A percentile compares a stretch with the other conserved stretches of the same genome.
phyloP scores from a whole-genome alignment of 208 protist species.

The Leishmania braziliensis region DNA sequence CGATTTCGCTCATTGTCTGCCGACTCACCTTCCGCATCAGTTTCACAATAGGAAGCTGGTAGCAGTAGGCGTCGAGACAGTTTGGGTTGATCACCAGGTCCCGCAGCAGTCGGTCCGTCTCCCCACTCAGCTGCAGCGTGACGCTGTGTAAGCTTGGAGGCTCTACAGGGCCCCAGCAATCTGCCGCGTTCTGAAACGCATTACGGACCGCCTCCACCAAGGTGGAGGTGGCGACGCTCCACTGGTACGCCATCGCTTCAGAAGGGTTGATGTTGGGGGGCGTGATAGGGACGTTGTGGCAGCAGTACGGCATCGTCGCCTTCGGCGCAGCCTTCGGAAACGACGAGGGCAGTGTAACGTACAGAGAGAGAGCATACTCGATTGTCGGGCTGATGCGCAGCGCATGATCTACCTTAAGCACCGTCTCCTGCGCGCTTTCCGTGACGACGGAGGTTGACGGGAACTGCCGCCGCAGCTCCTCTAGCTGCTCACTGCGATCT shows the following conservation, averaged over 20 bases:
- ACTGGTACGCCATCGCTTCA: conserved; percentile 38
- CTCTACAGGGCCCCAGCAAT: conserved; percentile 68
- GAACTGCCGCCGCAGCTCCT: conserved; percentile 47
- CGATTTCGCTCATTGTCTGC: conserved; percentile 63
- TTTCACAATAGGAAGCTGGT: conserved; percentile 85
- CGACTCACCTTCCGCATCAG: conserved; percentile 63
- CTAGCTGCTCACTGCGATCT: conserved; percentile 42
- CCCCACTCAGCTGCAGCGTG: conserved; percentile 38
- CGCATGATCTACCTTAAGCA: conserved; percentile 69
- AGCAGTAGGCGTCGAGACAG: conserved; percentile 85
- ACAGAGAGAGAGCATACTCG: conserved; percentile 65
- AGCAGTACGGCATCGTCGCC: conserved; percentile 66
- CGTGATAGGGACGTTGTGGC: conserved; percentile 58
- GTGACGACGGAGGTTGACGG: conserved; percentile 43
- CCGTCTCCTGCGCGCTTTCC: conserved; percentile 42
- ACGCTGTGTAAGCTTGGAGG: conserved; percentile 67
- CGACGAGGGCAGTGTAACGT: conserved; percentile 46
- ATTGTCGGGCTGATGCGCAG: conserved; percentile 40
- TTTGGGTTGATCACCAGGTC: conserved; percentile 76
- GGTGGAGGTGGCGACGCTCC: conserved; percentile 53
- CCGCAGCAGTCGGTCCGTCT: conserved; percentile 67
- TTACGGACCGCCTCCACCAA: conserved; percentile 73
- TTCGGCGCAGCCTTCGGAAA: conserved; percentile 56
- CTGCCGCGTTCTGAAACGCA: conserved; percentile 64
- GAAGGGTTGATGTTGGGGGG: conserved; percentile 45